phyloP scores from a whole-genome alignment of 352 stramenopile species.

The Phytophthora hibernalis region DNA sequence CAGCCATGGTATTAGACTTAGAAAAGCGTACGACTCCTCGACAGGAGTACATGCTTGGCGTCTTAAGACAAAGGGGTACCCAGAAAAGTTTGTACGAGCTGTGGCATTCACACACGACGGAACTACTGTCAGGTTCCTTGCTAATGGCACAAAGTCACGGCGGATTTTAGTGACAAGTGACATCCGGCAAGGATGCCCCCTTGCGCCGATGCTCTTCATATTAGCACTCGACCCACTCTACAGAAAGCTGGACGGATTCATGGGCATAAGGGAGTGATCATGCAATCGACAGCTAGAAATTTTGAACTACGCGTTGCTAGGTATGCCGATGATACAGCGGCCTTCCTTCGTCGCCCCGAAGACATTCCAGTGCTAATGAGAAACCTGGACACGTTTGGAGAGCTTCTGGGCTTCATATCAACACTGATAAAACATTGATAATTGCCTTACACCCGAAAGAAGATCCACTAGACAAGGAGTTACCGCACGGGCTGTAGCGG shows the following conservation, averaged over 20 bases:
- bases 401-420: neutral
- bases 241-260: neutral
- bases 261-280: neutral
- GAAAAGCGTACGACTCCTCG: neutral
- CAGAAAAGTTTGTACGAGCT: neutral
- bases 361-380: neutral
- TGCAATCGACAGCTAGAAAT: neutral
- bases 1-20: neutral
- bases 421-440: neutral
- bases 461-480: neutral
- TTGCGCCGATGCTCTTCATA: neutral
- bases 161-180: neutral
- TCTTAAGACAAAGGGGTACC: neutral
- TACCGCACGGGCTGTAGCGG: neutral
- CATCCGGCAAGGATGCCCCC: neutral
- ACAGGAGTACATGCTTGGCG: neutral
- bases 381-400: neutral
- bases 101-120: neutral
- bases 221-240: neutral
- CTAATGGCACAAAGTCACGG: neutral
- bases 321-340: neutral
- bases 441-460: neutral
- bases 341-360: neutral
- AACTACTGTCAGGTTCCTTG: neutral
- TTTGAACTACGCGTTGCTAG: neutral